Conservation (phyloP, 306 rosid species). For the Begonia fuchsioides region DNA sequence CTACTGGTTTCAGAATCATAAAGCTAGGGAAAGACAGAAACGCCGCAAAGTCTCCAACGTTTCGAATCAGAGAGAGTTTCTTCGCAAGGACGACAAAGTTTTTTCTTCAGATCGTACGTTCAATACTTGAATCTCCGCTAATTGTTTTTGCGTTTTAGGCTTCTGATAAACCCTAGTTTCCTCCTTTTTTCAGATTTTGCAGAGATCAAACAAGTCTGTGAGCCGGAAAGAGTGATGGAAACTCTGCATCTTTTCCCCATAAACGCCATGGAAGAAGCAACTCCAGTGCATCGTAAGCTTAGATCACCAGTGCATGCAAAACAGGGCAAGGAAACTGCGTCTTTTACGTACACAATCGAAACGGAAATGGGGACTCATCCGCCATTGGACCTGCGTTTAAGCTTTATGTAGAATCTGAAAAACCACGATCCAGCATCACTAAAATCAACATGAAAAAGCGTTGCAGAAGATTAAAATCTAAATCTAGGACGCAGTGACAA, state of each 20-base stretch:
- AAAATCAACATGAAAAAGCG: no score
- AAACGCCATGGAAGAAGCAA: slow-evolving; percentile 45
- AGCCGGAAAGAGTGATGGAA: slow-evolving; percentile 51
- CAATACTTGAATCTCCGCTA: neutral
- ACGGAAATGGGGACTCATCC: slow-evolving; percentile 52
- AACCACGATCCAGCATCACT: no score
- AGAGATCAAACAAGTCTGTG: slow-evolving; percentile 21
- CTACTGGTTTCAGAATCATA: slow-evolving; percentile 98
- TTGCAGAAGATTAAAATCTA: neutral
- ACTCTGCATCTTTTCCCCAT: slow-evolving; percentile 85
- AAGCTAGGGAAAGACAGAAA: slow-evolving; percentile 89
- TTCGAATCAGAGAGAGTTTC: slow-evolving; percentile 12
- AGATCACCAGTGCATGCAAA: slow-evolving; percentile 22
- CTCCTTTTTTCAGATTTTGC: slow-evolving; percentile 15
- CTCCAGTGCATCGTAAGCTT: slow-evolving; percentile 24
- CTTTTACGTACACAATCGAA: slow-evolving; percentile 32
- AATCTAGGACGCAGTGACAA: neutral
- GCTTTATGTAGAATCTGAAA: slow-evolving; percentile 28
- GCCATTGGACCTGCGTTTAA: slow-evolving; percentile 76
- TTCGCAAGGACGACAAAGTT: slow-evolving; percentile 12
- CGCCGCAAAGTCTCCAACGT: slow-evolving; percentile 71
- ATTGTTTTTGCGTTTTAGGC: neutral
- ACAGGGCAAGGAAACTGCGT: slow-evolving; percentile 25
- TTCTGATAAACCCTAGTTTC: neutral
- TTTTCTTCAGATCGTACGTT: slow-evolving; percentile 29